Evolutionary conservation across 768 basidiomycete species (phyloP), one percentile per base, ranked within the genome.

Genomic region (Amanita thiersii): DNA sequence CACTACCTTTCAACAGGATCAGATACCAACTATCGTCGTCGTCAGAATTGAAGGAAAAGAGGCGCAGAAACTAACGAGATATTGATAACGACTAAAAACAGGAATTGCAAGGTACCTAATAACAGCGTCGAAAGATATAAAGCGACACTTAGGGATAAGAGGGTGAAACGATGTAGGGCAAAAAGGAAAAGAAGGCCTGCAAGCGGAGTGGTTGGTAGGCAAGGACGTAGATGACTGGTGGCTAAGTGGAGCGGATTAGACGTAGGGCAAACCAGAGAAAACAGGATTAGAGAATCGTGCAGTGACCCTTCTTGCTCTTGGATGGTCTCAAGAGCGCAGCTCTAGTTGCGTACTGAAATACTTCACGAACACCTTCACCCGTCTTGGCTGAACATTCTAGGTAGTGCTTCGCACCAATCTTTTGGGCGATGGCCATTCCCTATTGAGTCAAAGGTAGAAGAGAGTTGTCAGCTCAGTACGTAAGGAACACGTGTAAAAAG

Each of bases 271-370:
- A 33, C 2, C 11, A 8, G 8, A 17, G 6, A 10, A n/a, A 18
- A 32, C 30, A 50, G 20, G 2, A 42, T 42, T 62, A 60, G 52
- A 62, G 52, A 38, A 63, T 52, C 30, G 56, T 50, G 49, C 62
- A 65, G 31, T 50, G 51, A 51, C 49, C 48, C 49, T 59, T 59
- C 64, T 68, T 73, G 59, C 67, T 67, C 56, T 57, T 70, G 56
- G 62, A 54, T 59, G 75, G 71, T 63, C 61, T 70, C 47, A 91
- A 73, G 26, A 98, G 77, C 19, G 94, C 93, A 30, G 88, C 84
- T 49, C 91, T 82, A 18, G 94, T 97, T 40, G 96, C 96, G 52
- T 86, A 87, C 67, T 98, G 91, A 80, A 99, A 99, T 33, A 99
- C 94, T 65, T 98, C 93, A 48, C 87, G 82, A 36, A 99, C 94